These are phyloP conservation scores for Streptanthus diversifolius DNA, from an alignment of 345 rosid species.

Conservation along the genomic window DNA sequence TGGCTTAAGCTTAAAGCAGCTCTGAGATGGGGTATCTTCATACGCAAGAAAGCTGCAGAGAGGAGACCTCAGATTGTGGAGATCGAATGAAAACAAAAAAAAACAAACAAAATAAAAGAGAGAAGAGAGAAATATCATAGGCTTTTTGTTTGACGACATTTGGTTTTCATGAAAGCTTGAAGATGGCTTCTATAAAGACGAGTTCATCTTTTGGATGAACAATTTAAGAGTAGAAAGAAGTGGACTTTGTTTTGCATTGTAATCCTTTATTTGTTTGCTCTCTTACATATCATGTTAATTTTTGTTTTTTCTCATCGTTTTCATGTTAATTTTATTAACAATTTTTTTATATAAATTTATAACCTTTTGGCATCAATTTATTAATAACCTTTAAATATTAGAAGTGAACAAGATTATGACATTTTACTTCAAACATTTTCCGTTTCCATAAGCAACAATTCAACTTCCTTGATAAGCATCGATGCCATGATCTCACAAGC, in stretches of 20 bases:
- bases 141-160: background rate
- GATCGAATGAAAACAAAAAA: slow-evolving; percentile 41
- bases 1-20: slow-evolving; percentile 94
- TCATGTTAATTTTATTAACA: background rate
- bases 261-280: slow-evolving; percentile 9
- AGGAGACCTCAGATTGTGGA: slow-evolving; percentile 85
- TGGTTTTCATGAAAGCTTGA: background rate
- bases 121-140: background rate
- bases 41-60: slow-evolving; percentile 92
- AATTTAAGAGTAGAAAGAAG: slow-evolving; percentile 6
- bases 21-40: slow-evolving; percentile 91
- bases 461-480: too few species aligned
- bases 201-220: slow-evolving; percentile 35
- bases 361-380: background rate
- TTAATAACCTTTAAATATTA: background rate
- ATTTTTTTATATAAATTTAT: background rate
- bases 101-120: background rate
- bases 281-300: background rate
- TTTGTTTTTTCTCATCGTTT: background rate
- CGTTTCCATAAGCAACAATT: too few species aligned
- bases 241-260: slow-evolving; percentile 14
- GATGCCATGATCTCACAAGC: too few species aligned
- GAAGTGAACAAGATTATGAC: background rate
- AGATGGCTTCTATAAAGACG: background rate
- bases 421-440: background rate